Evolutionary conservation across 306 rosid genomes (phyloP), one percentile per base, ranked within the genome.

Genomic region (Carpinus viminea): DNA sequence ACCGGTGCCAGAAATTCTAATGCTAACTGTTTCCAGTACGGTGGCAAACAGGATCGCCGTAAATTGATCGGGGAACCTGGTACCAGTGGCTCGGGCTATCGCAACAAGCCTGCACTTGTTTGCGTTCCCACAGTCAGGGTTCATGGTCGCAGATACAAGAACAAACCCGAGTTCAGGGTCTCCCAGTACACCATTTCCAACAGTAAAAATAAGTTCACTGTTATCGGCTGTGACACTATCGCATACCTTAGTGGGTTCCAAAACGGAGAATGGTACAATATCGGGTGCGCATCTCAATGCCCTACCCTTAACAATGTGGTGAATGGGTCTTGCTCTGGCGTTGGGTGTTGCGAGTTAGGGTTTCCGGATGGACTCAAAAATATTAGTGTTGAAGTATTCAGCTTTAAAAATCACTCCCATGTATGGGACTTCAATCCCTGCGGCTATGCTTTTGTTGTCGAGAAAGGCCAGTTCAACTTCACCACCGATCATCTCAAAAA

Each of bases 261-360:
- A 6, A 1, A 61, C 10, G 38, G 17, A 4, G 0, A 4, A 0
- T 2, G 3, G 0, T 70, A 26, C 31, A 17, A 78, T 1, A 83
- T 74, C 0, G 83, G 83, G 3, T 83, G 82, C 73, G 0, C 47
- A 31, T 43, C 83, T 1, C 15, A 3, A 26, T 83, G 84, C 10
- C 2, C 7, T 2, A 73, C 11, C 12, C 3, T 73, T 10, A 16
- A 1, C 10, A 18, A 17, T 3, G 64, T 24, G 28, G 7, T 12
- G 11, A 34, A 7, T 53, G 65, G 50, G 21, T 51, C 46, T 31
- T 73, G 86, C 64, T 36, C 28, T n/a, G 76, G 80, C 0, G 4
- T 60, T 8, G 84, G 80, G 8, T 81, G 84, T 10, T 81, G 84
- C 76, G 80, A 81, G n/a, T 43, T 64, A 5, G 61, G 7, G 12